phyloP scores from a whole-genome alignment of 257 asterid species.

The Avicennia marina region DNA sequence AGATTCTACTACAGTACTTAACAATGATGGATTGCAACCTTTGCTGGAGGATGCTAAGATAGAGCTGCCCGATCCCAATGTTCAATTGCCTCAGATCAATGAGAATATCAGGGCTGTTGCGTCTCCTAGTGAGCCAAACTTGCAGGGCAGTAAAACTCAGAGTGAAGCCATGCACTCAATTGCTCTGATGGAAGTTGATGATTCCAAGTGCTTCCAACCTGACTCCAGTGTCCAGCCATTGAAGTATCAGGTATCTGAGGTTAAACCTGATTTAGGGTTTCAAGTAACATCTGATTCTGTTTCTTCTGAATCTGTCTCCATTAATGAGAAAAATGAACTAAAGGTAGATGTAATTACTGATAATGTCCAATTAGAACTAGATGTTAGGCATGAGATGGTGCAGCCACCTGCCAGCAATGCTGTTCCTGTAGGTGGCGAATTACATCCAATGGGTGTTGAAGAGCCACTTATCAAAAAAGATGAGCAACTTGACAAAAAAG shows the following conservation, averaged over 20 bases:
- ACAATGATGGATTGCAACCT: conserved; percentile 13
- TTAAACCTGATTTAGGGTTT: conserved; percentile 50
- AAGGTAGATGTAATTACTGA: conserved; percentile 67
- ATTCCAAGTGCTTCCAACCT: conserved; percentile 22
- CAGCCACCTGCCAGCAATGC: conserved; percentile 35
- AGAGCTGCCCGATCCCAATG: conserved; percentile 19
- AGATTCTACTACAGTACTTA: conserved; percentile 13
- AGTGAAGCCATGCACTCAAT: conserved; percentile 30
- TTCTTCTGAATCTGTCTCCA: conserved; percentile 62
- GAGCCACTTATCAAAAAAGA: conserved; percentile 35
- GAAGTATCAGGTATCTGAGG: conserved; percentile 78
- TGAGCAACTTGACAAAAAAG: conserved; percentile 28
- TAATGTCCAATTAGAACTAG: conserved; percentile 64
- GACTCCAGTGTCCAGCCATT: conserved; percentile 35
- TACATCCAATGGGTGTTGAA: conserved; percentile 55
- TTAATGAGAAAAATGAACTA: conserved; percentile 67
- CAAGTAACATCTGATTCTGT: conserved; percentile 73
- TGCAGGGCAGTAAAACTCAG: conserved; percentile 23
- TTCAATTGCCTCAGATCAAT: conserved; percentile 15
- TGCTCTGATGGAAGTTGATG: conserved; percentile 36
- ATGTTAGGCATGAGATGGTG: conserved; percentile 57
- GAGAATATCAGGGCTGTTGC: conserved; percentile 18
- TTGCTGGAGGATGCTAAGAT: conserved; percentile 21
- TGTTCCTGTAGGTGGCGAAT: conserved; percentile 46
- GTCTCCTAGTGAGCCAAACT: conserved; percentile 21